Base-by-base conservation (phyloP, 768 basidiomycete genomes). In the Pluteus cervinus region DNA sequence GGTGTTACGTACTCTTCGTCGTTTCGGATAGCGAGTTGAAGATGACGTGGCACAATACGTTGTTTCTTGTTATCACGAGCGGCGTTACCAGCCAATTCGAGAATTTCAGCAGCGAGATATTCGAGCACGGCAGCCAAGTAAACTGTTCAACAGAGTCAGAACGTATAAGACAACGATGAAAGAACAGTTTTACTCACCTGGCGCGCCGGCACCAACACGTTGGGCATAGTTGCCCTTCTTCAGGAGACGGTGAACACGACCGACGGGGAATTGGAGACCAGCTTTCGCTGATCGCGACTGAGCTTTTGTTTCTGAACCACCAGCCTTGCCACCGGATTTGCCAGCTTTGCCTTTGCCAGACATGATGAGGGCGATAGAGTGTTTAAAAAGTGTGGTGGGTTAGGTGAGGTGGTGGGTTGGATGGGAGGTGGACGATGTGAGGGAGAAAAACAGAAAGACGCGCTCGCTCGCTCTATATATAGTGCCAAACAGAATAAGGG, bases 31-130 rank as follows among this genome's bases (percentile, higher is more conserved):
- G 91, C 90, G 38, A 93, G 79, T 55, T 93, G 91, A 33, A 93
- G 62, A 64, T 93, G 91, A 53, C 91, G 81, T 38, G 90, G 91
- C 16, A 92, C 86, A 51, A 93, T 92, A 82, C 91, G 89, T 49
- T 86, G 82, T 70, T 92, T 86, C 75, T 87, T 82, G 70, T 83
- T 83, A 60, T 79, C 81, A 43, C 81, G 76, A 20, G 81, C 86
- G 11, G 86, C 86, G 50, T 86, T 86, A 26, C 90, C 90, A 44
- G 90, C 90, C 24, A 93, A 73, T 60, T 93, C 90, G 46, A 93
- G 81, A 59, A 93, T 91, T 62, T 93, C 90, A 31, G 90, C 90
- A 42, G 88, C 84, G 44, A 93, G 81, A 57, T 93, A 89, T 63
- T 91, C 90, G 40, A 92, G 79, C 43, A 91, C 88, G 14, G 87